Conservation (phyloP, 139 green algal genomes). For the Tetradesmus lagerheimii region DNA sequence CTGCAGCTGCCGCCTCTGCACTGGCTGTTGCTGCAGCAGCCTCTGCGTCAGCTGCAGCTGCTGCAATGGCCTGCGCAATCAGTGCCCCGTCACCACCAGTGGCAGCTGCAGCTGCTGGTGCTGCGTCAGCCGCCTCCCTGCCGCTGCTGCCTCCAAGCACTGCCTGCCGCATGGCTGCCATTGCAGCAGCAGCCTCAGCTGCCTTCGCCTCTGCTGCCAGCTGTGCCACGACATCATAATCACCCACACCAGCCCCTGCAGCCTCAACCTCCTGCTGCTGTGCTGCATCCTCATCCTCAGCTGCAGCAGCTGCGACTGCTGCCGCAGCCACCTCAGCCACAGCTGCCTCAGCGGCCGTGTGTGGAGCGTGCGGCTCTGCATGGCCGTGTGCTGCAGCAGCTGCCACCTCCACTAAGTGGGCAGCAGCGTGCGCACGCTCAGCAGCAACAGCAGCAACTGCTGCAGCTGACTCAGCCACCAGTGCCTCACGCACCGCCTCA, state of each 20-base stretch:
- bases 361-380: neutral
- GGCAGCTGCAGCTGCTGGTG: neutral
- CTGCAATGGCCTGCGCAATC: neutral
- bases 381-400: neutral
- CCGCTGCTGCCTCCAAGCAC: neutral
- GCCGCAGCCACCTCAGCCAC: neutral
- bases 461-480: slow-evolving; percentile 33
- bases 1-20: neutral
- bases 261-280: neutral
- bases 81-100: neutral
- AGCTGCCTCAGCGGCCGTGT: neutral
- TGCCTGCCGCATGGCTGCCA: neutral
- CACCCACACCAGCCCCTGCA: neutral
- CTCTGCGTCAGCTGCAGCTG: neutral
- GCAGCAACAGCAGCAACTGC: slow-evolving; percentile 38
- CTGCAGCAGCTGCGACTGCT: neutral
- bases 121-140: neutral
- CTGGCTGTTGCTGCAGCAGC: neutral
- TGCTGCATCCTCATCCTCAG: neutral
- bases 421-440: neutral
- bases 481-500: slow-evolving; percentile 28
- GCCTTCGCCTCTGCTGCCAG: slow-evolving; percentile 30
- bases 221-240: neutral
- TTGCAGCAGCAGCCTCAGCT: slow-evolving; percentile 38
- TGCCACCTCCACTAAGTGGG: slow-evolving; percentile 2